A percentile compares a stretch with the other conserved stretches of the same genome.
phyloP scores from a whole-genome alignment of 257 asterid genomes.

The Parsonsia alboflavescens region DNA sequence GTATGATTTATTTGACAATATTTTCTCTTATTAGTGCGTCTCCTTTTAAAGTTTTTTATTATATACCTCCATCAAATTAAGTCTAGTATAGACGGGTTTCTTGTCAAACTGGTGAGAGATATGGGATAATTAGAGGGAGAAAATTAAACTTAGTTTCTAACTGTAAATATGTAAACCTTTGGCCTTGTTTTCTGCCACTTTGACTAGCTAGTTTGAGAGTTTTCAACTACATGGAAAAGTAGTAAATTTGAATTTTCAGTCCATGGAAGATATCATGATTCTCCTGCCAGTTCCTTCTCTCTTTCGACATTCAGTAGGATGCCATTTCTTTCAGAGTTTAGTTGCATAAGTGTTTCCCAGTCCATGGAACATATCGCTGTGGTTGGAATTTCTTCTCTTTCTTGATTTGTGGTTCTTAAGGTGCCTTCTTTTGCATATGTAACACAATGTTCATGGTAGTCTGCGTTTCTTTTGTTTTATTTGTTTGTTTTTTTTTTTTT shows the following conservation, averaged over 20 bases:
- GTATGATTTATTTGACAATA: conserved; percentile 23
- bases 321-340: background rate
- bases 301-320: background rate
- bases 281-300: background rate
- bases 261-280: background rate
- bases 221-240: background rate
- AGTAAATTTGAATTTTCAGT: background rate
- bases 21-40: background rate
- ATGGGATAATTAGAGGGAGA: background rate
- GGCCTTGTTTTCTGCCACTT: background rate
- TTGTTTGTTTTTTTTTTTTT: too few species aligned
- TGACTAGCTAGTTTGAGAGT: background rate
- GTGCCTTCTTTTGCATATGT: background rate
- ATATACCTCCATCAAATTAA: background rate
- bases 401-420: background rate
- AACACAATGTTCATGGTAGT: background rate
- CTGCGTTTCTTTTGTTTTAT: background rate
- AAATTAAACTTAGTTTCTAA: background rate
- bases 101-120: background rate
- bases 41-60: background rate
- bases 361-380: background rate
- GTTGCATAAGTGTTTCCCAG: background rate
- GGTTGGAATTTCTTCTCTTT: background rate
- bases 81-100: background rate
- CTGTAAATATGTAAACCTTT: background rate